Conservation (phyloP, 2,329 filamentous ascomycete species). For the Aspergillus fructus region DNA sequence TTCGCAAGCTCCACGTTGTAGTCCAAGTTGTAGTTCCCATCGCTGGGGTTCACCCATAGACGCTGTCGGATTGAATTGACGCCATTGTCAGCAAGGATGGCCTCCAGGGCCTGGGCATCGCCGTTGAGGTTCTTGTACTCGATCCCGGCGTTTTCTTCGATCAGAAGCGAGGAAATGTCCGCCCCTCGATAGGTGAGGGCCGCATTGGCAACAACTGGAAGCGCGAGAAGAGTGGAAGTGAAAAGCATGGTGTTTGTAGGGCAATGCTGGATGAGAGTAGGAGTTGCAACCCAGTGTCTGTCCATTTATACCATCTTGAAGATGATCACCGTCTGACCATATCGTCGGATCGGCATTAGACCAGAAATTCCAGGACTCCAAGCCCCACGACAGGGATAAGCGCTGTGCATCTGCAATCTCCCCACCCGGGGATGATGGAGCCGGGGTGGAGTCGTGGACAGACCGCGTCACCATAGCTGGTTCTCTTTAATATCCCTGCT, state of each 20-base stretch:
- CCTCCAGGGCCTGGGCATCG: slow-evolving; percentile 57
- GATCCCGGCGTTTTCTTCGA: slow-evolving; percentile 63
- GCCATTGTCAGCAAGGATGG: slow-evolving; percentile 60
- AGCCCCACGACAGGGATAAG: too few species aligned
- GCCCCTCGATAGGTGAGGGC: slow-evolving; percentile 64
- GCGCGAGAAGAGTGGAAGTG: slow-evolving; percentile 8
- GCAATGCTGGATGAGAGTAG: too few species aligned
- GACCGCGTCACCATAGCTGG: too few species aligned
- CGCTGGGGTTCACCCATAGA: slow-evolving; percentile 67
- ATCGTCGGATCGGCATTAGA: too few species aligned
- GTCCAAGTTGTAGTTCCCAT: slow-evolving; percentile 65
- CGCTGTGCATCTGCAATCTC: too few species aligned
- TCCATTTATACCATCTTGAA: too few species aligned
- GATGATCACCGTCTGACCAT: too few species aligned
- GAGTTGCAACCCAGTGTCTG: too few species aligned
- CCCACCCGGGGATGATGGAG: too few species aligned
- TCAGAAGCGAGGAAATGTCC: slow-evolving; percentile 67
- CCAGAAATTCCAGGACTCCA: too few species aligned
- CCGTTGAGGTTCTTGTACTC: slow-evolving; percentile 61
- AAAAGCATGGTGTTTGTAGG: background rate
- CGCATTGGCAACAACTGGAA: slow-evolving; percentile 29
- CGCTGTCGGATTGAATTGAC: slow-evolving; percentile 71
- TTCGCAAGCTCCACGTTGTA: slow-evolving; percentile 70
- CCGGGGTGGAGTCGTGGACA: too few species aligned
- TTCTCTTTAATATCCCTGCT: too few species aligned